Conservation (phyloP, 257 asterid genomes). For the Thymus quinquecostatus region DNA sequence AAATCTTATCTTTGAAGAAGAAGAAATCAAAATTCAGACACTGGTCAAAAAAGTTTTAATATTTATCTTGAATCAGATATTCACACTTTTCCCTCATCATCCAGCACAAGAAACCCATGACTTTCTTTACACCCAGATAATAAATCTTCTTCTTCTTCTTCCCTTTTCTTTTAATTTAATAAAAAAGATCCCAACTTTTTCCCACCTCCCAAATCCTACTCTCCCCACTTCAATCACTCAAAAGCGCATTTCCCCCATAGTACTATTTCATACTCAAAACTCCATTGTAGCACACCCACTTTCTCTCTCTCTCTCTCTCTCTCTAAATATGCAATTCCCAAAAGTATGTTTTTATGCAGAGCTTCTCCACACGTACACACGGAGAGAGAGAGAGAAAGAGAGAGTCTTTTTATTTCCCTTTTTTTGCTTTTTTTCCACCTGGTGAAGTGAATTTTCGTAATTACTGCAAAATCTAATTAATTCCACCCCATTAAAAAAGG, state of each 20-base stretch:
- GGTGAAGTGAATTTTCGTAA: slow-evolving; percentile 26
- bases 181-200: slow-evolving; percentile 22
- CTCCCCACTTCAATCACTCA: too few species aligned
- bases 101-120: slow-evolving; percentile 49
- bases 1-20: slow-evolving; percentile 14
- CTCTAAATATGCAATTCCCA: slow-evolving; percentile 10
- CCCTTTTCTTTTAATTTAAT: too few species aligned
- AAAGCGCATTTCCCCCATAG: too few species aligned
- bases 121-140: slow-evolving; percentile 31
- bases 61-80: slow-evolving; percentile 14
- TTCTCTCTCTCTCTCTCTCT: slow-evolving; percentile 34
- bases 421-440: slow-evolving; percentile 25
- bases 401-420: slow-evolving; percentile 27
- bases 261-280: slow-evolving; percentile 42
- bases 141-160: too few species aligned
- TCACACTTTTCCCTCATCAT: slow-evolving; percentile 31
- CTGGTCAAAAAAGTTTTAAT: slow-evolving; percentile 5
- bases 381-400: too few species aligned
- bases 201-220: slow-evolving; percentile 26
- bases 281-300: too few species aligned
- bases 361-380: slow-evolving; percentile 50
- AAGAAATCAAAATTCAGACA: slow-evolving; percentile 28
- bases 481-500: slow-evolving; percentile 16
- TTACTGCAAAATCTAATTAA: slow-evolving; percentile 27
- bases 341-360: slow-evolving; percentile 21